Evolutionary conservation across 352 stramenopile genomes (phyloP), one percentile per base, ranked within the genome.

Genomic region (Globisporangium emineosum): DNA sequence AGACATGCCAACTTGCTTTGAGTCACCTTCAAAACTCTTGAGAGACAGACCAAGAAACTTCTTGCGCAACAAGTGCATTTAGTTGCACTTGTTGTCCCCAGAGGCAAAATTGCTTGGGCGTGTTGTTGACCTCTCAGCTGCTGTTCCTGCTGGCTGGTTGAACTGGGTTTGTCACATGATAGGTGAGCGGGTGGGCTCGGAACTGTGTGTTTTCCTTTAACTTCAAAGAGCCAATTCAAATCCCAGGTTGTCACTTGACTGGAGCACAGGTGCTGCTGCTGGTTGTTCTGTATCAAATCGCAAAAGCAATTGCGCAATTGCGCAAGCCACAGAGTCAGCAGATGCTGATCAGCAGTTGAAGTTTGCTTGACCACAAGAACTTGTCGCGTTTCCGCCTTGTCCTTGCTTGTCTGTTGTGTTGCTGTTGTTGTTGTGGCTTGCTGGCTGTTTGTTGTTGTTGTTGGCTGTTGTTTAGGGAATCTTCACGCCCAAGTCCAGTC

Each of bases 161-260:
- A 25, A 6, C 25, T 57, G 51, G 51, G 51, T 57, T 57, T 57
- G 51, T 57, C 51, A 37, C 51, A 57, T 21, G 51, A 17, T 45
- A 45, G 17, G 29, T 32, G 23, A n/a, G n/a, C n/a, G n/a, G 50
- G 51, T 13, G 32, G 27, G 27, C 27, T 57, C 15, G 32, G 51
- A 57, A 57, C 51, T 57, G 51, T 57, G 23, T 40, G 17, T 40
- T 19, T 40, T 17, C 15, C 29, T 54, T n/a, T 27, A n/a, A 33
- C 49, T 54, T 54, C 49, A 54, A 54, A 54, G 51, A 57, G 27
- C 6, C 27, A 27, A 40, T 40, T 35, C 51, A 52, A 52, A 52
- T 52, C 51, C 13, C 21, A 19, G 7, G 23, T 35, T 6, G 8
- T 7, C 49, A 17, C 7, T 29, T 56, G 50, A 56, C 50, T 56